Conservation (phyloP, 2,329 filamentous ascomycete genomes). For the Alternaria sp. region DNA sequence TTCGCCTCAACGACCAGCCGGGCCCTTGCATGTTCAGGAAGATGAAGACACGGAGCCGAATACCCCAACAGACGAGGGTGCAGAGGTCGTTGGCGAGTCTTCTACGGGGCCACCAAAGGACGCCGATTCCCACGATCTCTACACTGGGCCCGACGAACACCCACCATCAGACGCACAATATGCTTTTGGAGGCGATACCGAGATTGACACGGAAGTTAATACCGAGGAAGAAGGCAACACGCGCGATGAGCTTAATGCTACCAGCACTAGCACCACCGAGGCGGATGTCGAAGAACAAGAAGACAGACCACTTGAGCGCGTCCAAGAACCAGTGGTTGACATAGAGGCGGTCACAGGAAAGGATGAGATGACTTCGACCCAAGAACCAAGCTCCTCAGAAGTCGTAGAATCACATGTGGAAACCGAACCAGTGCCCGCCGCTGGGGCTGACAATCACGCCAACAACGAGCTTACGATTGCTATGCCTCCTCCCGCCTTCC, state of each 20-base stretch:
- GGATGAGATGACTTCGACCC: not conserved
- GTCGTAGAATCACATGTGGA: not conserved
- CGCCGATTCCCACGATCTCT: conserved; percentile 30
- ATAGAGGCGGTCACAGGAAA: not conserved
- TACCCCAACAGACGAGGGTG: not conserved
- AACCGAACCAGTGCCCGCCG: not conserved
- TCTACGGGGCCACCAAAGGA: conserved; percentile 2
- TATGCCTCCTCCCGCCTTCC: conserved; percentile 44
- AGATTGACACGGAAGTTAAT: conserved; percentile 34
- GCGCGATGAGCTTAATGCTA: conserved; percentile 8
- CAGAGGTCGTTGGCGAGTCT: not conserved
- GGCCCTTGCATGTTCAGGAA: not conserved
- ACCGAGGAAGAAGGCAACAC: conserved; percentile 20
- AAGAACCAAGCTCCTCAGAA: conserved; percentile 5
- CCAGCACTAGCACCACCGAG: conserved; percentile 14
- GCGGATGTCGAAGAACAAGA: conserved; percentile 11
- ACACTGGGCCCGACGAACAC: conserved; percentile 30
- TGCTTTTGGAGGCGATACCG: conserved; percentile 38
- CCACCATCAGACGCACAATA: conserved; percentile 67
- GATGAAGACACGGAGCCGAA: not conserved
- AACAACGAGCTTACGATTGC: conserved; percentile 14
- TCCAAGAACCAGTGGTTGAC: not conserved
- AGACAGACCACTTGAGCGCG: not conserved
- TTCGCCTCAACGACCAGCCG: conserved; percentile 24
- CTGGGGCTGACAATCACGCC: not conserved